Conservation (phyloP, 2,329 filamentous ascomycete species). For the Tolypocladium amazonense region DNA sequence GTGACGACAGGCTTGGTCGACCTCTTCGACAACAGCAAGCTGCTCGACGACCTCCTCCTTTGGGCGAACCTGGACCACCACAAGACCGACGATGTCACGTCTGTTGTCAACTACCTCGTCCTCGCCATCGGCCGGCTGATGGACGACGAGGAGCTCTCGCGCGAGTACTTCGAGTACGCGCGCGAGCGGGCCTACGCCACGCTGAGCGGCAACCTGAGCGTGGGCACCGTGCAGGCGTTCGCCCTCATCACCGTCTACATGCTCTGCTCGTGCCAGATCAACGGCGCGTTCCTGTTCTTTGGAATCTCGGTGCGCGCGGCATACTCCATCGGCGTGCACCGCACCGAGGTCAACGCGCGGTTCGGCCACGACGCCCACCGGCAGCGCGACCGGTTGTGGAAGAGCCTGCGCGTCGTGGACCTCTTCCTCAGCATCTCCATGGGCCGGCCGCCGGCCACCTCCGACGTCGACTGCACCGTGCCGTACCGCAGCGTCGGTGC, state of each 20-base stretch:
- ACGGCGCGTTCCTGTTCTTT: slow-evolving; percentile 43
- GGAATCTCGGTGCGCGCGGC: slow-evolving; percentile 41
- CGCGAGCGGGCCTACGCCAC: slow-evolving; percentile 32
- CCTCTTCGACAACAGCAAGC: slow-evolving; percentile 30
- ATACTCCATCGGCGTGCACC: slow-evolving; percentile 41
- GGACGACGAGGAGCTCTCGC: slow-evolving; percentile 28
- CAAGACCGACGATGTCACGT: slow-evolving; percentile 21
- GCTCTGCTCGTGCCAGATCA: slow-evolving; percentile 44
- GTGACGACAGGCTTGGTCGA: slow-evolving; percentile 36
- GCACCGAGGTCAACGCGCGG: slow-evolving; percentile 41
- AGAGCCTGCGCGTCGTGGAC: slow-evolving; percentile 40
- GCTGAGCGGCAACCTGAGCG: slow-evolving; percentile 34
- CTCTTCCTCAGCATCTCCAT: slow-evolving; percentile 42
- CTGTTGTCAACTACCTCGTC: slow-evolving; percentile 36
- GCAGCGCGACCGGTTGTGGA: slow-evolving; percentile 41
- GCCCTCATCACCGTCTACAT: slow-evolving; percentile 41
- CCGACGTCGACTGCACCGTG: slow-evolving; percentile 44
- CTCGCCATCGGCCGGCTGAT: slow-evolving; percentile 38
- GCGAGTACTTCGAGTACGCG: slow-evolving; percentile 38
- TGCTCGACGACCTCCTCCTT: slow-evolving; percentile 27
- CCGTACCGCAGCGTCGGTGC: slow-evolving; percentile 27
- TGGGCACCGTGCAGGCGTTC: slow-evolving; percentile 39
- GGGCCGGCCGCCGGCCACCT: slow-evolving; percentile 42
- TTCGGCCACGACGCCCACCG: slow-evolving; percentile 33
- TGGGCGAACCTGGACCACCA: slow-evolving; percentile 26